These are phyloP conservation scores for Cladobotryum mycophilum DNA, from an alignment of 2,329 filamentous ascomycete species.

Conservation along the genomic window DNA sequence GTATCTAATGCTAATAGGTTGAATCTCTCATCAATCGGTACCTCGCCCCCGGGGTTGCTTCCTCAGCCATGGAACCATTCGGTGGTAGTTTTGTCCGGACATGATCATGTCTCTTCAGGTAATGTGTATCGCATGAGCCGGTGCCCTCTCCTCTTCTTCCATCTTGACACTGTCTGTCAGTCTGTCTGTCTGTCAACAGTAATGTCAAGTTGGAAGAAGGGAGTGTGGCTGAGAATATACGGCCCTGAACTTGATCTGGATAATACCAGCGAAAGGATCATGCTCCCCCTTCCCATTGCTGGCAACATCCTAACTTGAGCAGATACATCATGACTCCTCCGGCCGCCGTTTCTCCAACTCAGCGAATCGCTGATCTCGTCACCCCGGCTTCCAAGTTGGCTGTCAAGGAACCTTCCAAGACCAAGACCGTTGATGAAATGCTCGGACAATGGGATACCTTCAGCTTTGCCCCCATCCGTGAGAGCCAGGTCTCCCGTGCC, in stretches of 20 bases:
- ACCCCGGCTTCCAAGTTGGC: conserved; percentile 35
- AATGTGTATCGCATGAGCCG: conserved; percentile 56
- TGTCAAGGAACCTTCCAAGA: conserved; percentile 23
- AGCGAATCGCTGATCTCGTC: conserved; percentile 39
- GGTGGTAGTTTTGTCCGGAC: conserved; percentile 29
- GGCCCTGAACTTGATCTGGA: conserved; percentile 93
- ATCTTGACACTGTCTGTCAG: conserved; percentile 6
- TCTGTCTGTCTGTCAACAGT: neutral
- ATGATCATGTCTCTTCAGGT: conserved; percentile 34
- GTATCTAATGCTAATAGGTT: conserved; percentile 11
- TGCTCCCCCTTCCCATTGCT: conserved; percentile 52
- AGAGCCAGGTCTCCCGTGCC: conserved; percentile 85
- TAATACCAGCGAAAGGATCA: conserved; percentile 99
- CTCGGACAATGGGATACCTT: conserved; percentile 76
- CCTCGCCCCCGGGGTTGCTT: conserved; percentile 15
- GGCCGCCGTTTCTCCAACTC: conserved; percentile 56
- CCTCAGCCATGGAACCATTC: conserved; percentile 27
- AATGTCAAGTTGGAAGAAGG: conserved; percentile 9
- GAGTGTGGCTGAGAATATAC: conserved; percentile 71
- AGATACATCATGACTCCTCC: conserved; percentile 68
- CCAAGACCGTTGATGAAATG: conserved; percentile 56
- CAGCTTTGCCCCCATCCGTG: conserved; percentile 78
- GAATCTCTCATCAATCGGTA: conserved; percentile 19
- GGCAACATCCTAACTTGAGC: conserved; percentile 23
- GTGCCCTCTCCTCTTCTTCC: conserved; percentile 37